These are phyloP conservation scores for Extremus antarcticus DNA, from an alignment of 495 filamentous ascomycete species.

Conservation along the genomic window DNA sequence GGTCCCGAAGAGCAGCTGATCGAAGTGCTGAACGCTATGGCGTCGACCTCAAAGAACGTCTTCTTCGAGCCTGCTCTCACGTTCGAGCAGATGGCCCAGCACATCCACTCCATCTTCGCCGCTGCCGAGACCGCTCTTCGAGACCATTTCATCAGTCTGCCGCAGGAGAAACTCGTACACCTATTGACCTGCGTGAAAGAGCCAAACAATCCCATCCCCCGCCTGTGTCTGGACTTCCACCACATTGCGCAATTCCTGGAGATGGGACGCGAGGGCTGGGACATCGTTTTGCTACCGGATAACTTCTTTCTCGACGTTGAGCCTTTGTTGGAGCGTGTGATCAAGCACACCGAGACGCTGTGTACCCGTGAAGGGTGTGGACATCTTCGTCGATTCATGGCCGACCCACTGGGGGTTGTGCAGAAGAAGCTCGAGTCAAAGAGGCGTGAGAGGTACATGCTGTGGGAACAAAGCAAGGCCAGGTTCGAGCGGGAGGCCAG, in stretches of 20 bases:
- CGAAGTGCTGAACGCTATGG: background rate
- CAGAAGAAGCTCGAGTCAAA: background rate
- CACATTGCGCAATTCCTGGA: background rate
- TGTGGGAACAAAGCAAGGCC: background rate
- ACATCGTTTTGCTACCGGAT: background rate
- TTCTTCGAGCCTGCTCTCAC: background rate
- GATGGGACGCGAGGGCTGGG: background rate
- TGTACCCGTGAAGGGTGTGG: background rate
- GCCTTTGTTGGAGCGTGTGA: background rate
- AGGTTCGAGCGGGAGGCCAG: background rate
- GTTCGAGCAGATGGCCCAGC: background rate
- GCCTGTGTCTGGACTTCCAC: background rate
- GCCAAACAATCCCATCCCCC: background rate
- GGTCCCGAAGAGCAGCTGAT: background rate
- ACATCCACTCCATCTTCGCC: background rate
- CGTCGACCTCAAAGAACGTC: background rate
- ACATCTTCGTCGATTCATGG: background rate
- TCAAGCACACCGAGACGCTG: background rate
- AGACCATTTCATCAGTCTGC: background rate
- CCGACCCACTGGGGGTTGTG: background rate
- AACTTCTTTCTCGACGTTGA: background rate
- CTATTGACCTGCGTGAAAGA: background rate
- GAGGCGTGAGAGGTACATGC: background rate
- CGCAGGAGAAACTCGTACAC: background rate
- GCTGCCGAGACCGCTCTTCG: background rate